These are phyloP conservation scores for Miamiensis avidus DNA, from an alignment of 169 alveolate genomes.

Conservation along the genomic window DNA sequence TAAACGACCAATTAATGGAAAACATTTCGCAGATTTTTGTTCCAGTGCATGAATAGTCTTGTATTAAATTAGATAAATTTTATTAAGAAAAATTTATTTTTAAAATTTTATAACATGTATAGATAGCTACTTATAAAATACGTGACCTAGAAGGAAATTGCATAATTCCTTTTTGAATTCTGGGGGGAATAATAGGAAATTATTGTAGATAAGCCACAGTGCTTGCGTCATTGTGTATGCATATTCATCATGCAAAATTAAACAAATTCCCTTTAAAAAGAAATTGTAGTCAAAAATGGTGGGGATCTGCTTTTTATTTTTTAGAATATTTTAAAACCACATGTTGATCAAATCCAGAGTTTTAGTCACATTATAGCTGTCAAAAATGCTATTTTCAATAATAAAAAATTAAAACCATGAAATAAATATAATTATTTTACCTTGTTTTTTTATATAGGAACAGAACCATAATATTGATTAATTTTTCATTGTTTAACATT, in stretches of 20 bases:
- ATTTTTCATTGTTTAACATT: constrained; percentile 47
- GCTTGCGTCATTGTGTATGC: constrained; percentile 56
- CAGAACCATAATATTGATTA: constrained; percentile 47
- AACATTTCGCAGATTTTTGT: constrained; percentile 55
- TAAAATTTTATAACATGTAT: background rate
- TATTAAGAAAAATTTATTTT: background rate
- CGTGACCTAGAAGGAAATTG: constrained; percentile 33
- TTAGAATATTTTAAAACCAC: constrained; percentile 45
- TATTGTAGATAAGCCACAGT: constrained; percentile 68
- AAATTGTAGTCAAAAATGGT: constrained; percentile 58
- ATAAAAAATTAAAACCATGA: background rate
- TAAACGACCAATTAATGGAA: constrained; percentile 52
- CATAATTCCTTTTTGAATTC: constrained; percentile 38
- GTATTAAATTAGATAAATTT: background rate
- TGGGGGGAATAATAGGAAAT: constrained; percentile 53
- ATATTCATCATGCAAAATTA: constrained; percentile 53
- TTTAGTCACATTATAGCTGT: constrained; percentile 33
- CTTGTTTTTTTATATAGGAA: constrained; percentile 60
- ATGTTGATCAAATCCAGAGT: constrained; percentile 54
- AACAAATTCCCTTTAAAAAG: constrained; percentile 58
- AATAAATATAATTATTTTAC: background rate
- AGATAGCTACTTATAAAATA: constrained; percentile 34
- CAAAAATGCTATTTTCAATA: constrained; percentile 21
- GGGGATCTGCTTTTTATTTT: constrained; percentile 47
- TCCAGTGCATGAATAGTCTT: constrained; percentile 63